Percentiles rank a stretch among this genome's conserved stretches.
These are phyloP conservation scores for Fraxinus ornus DNA, from an alignment of 305 asterid genomes.

Conservation along the genomic window DNA sequence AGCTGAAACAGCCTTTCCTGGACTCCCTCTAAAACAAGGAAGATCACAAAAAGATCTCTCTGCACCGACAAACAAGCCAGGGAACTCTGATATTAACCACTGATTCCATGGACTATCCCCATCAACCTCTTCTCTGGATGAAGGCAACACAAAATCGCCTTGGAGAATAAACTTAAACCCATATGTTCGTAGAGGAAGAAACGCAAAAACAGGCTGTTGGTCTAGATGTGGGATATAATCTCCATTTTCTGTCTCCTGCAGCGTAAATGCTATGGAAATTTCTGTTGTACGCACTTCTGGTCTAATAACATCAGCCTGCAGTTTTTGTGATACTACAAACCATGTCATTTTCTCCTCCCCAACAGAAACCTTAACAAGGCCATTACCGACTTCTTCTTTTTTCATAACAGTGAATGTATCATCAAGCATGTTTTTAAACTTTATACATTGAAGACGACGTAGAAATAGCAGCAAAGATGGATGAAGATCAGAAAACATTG, in stretches of 20 bases:
- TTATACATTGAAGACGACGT: conserved; percentile 84
- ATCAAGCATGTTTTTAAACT: conserved; percentile 63
- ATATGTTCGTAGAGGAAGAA: conserved; percentile 90
- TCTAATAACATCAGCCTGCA: conserved; percentile 55
- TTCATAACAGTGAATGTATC: conserved; percentile 70
- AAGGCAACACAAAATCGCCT: conserved; percentile 93
- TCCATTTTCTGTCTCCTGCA: conserved; percentile 57
- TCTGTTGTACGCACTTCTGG: conserved; percentile 68
- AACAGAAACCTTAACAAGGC: conserved; percentile 62
- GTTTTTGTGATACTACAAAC: conserved; percentile 74
- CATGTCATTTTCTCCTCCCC: conserved; percentile 79
- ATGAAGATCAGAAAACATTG: conserved; percentile 87
- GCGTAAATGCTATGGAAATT: conserved; percentile 82
- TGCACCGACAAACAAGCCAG: conserved; percentile 74
- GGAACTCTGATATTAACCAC: conserved; percentile 85
- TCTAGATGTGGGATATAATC: conserved; percentile 60
- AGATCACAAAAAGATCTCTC: conserved; percentile 71
- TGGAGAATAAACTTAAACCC: conserved; percentile 91
- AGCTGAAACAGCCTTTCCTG: conserved; percentile 71
- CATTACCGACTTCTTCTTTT: conserved; percentile 71
- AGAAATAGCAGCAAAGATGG: conserved; percentile 88
- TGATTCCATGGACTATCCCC: conserved; percentile 94
- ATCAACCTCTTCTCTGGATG: conserved; percentile 98
- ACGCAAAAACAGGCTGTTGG: conserved; percentile 95
- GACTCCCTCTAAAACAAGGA: conserved; percentile 66